Conservation (phyloP, 2,329 filamentous ascomycete species). For the Alternaria brassicicola region DNA sequence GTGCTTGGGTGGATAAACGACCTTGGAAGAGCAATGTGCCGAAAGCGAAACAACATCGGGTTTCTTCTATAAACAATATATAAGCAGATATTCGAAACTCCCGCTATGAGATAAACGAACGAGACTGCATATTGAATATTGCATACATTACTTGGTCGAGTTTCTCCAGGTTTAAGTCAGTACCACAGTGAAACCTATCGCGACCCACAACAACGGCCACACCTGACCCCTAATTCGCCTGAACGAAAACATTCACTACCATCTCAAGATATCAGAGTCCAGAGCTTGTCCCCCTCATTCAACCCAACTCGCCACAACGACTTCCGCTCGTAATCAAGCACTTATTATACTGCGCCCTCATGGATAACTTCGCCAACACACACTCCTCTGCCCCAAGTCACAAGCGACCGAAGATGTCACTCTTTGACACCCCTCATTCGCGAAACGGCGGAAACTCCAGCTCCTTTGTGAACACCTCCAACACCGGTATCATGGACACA, state of each 20-base stretch:
- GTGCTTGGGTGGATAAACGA: too few relatives aligned
- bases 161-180: not conserved
- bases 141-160: not conserved
- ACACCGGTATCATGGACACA: not conserved
- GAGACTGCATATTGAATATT: too few relatives aligned
- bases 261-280: not conserved
- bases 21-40: too few relatives aligned
- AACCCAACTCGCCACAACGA: not conserved
- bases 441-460: slow-evolving; percentile 9
- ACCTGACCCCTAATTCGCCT: not conserved
- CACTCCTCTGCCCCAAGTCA: not conserved
- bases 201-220: not conserved
- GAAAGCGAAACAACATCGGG: too few relatives aligned
- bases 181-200: not conserved
- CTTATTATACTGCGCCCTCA: not conserved
- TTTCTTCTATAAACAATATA: too few relatives aligned
- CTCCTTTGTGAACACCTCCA: slow-evolving; percentile 1
- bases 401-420: not conserved
- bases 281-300: not conserved
- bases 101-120: too few relatives aligned
- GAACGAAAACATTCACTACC: not conserved
- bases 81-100: too few relatives aligned
- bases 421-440: not conserved
- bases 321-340: not conserved
- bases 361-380: not conserved